Evolutionary conservation across 805 yeast species (phyloP), one percentile per base, ranked within the genome.

Genomic region (Hanseniaspora vineae): DNA sequence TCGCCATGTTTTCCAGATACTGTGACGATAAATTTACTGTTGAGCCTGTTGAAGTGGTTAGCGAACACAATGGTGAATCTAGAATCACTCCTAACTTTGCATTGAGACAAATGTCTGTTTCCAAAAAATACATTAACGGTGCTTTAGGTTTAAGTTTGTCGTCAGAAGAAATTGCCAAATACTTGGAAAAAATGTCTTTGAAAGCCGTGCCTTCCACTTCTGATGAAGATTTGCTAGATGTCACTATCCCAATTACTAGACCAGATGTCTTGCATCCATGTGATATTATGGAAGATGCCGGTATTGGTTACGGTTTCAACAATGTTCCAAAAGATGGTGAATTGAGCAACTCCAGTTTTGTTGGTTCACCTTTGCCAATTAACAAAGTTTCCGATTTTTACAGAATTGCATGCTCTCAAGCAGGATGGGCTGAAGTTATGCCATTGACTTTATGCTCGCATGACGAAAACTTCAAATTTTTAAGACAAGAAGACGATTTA

Each of bases 231-330:
- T 56, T 61, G 39, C 46, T 61, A 32, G 64, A 64, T 40, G 89
- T 88, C 49, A 62, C 67, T 37, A 78, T 92, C 50, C 99, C 99
- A 53, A 81, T 86, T 59, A 92, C 98, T 37, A 84, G 99, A 72
- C 81, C 97, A 11, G 99, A 92, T 67, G 77, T 92, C 52, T 73
- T 92, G 59, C 99, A 92, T 67, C 95, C 87, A 64, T 90, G 97
- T 74, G 99, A 92, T 68, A 81, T 92, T 55, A 85, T 92, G 95
- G 99, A 92, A 68, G 99, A 92, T 66, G 96, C 90, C 44, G 98
- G 96, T 44, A 83, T 92, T 61, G 94, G 87, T 31, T 92, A 87
- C 62, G 99, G 98, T 49, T 92, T 83, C 73, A 84, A 89, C 69
- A 87, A 85, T 63, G 74, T 92, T 60, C 76, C 75, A 53, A 86